These are phyloP conservation scores for Tolypocladium amazonense DNA, from an alignment of 2,329 filamentous ascomycete genomes.

Conservation along the genomic window DNA sequence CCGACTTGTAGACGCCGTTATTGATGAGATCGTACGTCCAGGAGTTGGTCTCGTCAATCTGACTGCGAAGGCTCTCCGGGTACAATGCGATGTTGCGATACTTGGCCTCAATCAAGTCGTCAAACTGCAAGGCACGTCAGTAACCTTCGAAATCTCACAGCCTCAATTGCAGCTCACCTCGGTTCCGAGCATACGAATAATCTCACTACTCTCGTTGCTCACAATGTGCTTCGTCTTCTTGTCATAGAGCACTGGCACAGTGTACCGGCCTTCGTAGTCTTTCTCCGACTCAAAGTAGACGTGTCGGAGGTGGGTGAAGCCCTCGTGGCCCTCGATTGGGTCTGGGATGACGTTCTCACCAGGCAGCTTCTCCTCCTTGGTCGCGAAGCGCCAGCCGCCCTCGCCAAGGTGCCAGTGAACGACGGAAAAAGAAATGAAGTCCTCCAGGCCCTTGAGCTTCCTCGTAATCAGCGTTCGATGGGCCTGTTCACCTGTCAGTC, in stretches of 20 bases:
- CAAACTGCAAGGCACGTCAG: slow-evolving; percentile 41
- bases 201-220: slow-evolving; percentile 86
- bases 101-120: slow-evolving; percentile 53
- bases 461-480: slow-evolving; percentile 80
- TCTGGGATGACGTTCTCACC: slow-evolving; percentile 56
- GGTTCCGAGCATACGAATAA: slow-evolving; percentile 78
- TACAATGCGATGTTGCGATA: slow-evolving; percentile 55
- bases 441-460: slow-evolving; percentile 84
- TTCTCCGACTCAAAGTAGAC: slow-evolving; percentile 69
- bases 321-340: slow-evolving; percentile 60
- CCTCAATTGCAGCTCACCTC: slow-evolving; percentile 37
- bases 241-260: slow-evolving; percentile 80
- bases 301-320: slow-evolving; percentile 59
- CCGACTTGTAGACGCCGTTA: slow-evolving; percentile 64
- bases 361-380: slow-evolving; percentile 43
- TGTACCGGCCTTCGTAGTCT: slow-evolving; percentile 69
- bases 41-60: slow-evolving; percentile 68
- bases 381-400: slow-evolving; percentile 73
- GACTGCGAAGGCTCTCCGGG: slow-evolving; percentile 47
- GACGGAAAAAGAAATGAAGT: slow-evolving; percentile 67
- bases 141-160: not conserved
- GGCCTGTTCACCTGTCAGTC: slow-evolving; percentile 32
- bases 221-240: slow-evolving; percentile 67
- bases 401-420: slow-evolving; percentile 84
- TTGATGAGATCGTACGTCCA: slow-evolving; percentile 73